A percentile compares a stretch with the other conserved stretches of the same genome.
These are phyloP conservation scores for Xylariales sp. DNA, from an alignment of 2,329 filamentous ascomycete genomes.

Conservation along the genomic window DNA sequence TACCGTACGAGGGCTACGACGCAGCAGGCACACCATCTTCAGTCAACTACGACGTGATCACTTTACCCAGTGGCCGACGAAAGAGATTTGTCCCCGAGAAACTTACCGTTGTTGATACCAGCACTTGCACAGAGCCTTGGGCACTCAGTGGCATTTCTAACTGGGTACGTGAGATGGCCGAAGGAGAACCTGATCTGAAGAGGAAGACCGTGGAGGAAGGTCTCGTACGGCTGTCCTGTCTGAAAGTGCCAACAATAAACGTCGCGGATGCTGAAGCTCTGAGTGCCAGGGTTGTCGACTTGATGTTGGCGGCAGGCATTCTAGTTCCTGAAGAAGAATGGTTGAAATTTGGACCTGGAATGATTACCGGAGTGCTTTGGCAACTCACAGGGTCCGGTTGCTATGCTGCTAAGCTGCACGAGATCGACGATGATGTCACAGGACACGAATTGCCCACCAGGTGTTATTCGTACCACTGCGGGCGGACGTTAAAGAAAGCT, in stretches of 20 bases:
- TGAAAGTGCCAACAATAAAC: constrained; percentile 98
- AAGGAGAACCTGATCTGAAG: constrained; percentile 85
- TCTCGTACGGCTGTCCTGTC: constrained; percentile 81
- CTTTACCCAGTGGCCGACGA: constrained; percentile 72
- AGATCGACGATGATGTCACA: constrained; percentile 37
- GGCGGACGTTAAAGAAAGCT: constrained; percentile 89
- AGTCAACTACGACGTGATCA: constrained; percentile 76
- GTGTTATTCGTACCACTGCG: constrained; percentile 93
- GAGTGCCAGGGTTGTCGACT: constrained; percentile 69
- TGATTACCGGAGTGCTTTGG: constrained; percentile 85
- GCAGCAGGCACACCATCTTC: constrained; percentile 43
- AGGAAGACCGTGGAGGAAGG: constrained; percentile 82
- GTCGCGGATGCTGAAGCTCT: constrained; percentile 92
- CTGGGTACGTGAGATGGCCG: constrained; percentile 86
- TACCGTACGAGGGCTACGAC: constrained; percentile 54
- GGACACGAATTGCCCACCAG: constrained; percentile 58
- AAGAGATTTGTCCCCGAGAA: constrained; percentile 85
- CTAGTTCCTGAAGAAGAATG: constrained; percentile 91
- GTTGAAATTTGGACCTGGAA: constrained; percentile 83
- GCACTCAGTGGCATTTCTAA: constrained; percentile 80
- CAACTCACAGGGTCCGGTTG: constrained; percentile 90
- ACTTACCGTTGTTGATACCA: constrained; percentile 74
- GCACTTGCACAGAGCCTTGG: constrained; percentile 86
- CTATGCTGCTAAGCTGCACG: constrained; percentile 81
- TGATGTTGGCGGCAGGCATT: constrained; percentile 75